phyloP scores from a whole-genome alignment of 2,329 filamentous ascomycete species.

The Chaetomium sp. region DNA sequence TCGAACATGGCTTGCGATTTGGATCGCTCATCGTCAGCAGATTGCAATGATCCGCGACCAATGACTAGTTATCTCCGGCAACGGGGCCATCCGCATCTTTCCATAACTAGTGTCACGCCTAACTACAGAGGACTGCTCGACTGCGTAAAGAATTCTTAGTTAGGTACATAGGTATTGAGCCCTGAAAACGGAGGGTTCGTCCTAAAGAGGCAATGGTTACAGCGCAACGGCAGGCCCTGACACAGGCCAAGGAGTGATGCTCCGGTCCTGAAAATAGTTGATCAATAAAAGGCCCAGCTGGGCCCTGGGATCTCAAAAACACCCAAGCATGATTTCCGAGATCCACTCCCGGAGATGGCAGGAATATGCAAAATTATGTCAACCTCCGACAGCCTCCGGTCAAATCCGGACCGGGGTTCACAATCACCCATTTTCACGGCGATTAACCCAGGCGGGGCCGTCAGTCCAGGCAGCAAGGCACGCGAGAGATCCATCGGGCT shows the following conservation, averaged over 20 bases:
- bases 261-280: conserved; percentile 18
- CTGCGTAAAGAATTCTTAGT: neutral
- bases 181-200: neutral
- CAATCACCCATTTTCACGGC: conserved; percentile 6
- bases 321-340: conserved; percentile 13
- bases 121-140: neutral
- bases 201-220: neutral
- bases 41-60: conserved; percentile 13
- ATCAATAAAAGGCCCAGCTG: neutral
- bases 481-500: neutral
- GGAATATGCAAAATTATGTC: conserved; percentile 8
- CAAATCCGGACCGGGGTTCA: conserved; percentile 2
- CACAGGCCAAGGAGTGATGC: conserved; percentile 14
- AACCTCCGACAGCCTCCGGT: neutral
- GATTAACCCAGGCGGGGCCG: neutral
- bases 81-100: no score
- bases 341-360: conserved; percentile 25
- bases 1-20: conserved; percentile 15
- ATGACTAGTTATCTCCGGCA: neutral
- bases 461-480: neutral
- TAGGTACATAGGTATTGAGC: no score
- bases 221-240: neutral
- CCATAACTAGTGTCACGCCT: no score
- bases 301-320: conserved; percentile 2
- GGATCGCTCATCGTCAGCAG: neutral